phyloP scores from a whole-genome alignment of 2,329 filamentous ascomycete species.

The Beauveria asiatica region DNA sequence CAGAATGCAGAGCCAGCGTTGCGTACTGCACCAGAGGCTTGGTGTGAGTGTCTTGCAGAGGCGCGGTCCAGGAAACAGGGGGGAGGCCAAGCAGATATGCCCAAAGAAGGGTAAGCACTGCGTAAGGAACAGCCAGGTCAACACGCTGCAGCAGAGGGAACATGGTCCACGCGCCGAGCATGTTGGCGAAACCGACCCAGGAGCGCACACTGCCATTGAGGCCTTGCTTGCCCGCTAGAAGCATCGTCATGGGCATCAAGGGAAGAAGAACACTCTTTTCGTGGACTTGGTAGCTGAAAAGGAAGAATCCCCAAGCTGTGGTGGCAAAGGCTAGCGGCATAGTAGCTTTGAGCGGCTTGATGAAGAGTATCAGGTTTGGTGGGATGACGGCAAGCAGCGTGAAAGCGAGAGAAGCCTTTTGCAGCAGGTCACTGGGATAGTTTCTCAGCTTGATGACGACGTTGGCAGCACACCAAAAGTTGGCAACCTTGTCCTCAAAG shows the following conservation, averaged over 20 bases:
- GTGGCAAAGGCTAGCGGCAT: constrained; percentile 73
- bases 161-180: constrained; percentile 85
- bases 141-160: constrained; percentile 84
- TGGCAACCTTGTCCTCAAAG: constrained; percentile 98
- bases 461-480: constrained; percentile 93
- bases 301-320: constrained; percentile 92
- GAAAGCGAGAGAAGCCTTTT: constrained; percentile 63
- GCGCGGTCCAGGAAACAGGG: constrained; percentile 62
- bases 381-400: constrained; percentile 72
- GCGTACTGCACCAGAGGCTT: constrained; percentile 32
- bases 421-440: constrained; percentile 63
- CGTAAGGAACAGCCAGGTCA: constrained; percentile 75
- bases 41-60: constrained; percentile 43
- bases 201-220: constrained; percentile 67
- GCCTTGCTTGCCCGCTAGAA: constrained; percentile 71
- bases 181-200: constrained; percentile 95
- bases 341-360: constrained; percentile 67
- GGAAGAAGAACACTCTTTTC: constrained; percentile 95
- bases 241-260: constrained; percentile 83
- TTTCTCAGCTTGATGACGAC: constrained; percentile 77
- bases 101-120: constrained; percentile 79
- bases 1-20: constrained; percentile 61
- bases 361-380: constrained; percentile 70
- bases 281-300: constrained; percentile 96
- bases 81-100: constrained; percentile 83